These are phyloP conservation scores for Vigna unguiculata DNA, from an alignment of 306 rosid genomes.

Conservation along the genomic window DNA sequence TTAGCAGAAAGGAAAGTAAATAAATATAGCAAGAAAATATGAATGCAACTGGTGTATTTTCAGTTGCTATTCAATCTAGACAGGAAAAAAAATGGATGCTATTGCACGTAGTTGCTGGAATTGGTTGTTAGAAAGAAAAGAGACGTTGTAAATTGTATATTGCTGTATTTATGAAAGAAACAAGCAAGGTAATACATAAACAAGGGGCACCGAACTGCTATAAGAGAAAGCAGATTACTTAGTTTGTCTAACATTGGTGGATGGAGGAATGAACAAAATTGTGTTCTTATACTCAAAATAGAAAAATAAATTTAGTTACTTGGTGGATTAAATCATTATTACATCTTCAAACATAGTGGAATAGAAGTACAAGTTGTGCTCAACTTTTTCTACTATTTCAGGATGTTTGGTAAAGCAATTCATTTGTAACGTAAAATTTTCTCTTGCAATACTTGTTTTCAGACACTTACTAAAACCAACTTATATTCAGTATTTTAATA, in stretches of 20 bases:
- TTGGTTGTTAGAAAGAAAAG: too few relatives aligned
- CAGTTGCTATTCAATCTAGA: background rate
- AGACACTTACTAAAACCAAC: background rate
- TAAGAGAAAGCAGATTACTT: too few relatives aligned
- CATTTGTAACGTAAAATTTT: background rate
- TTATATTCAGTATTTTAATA: background rate
- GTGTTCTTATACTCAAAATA: constrained; percentile 1
- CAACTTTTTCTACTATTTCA: background rate
- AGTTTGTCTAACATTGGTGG: background rate
- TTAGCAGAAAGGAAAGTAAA: background rate
- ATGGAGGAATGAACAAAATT: background rate
- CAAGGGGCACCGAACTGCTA: too few relatives aligned
- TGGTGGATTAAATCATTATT: background rate
- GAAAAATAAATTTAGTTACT: background rate
- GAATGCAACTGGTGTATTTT: constrained; percentile 5
- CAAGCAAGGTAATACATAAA: too few relatives aligned
- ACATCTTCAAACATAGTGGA: background rate
- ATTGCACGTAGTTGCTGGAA: background rate
- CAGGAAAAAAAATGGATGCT: background rate
- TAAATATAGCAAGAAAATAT: constrained; percentile 9
- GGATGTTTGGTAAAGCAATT: background rate
- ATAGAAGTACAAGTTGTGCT: background rate
- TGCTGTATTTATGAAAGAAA: too few relatives aligned
- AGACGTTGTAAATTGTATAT: too few relatives aligned
- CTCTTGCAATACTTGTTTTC: background rate